These are phyloP conservation scores for Alternaria viburni DNA, from an alignment of 2,329 filamentous ascomycete genomes.

Conservation along the genomic window DNA sequence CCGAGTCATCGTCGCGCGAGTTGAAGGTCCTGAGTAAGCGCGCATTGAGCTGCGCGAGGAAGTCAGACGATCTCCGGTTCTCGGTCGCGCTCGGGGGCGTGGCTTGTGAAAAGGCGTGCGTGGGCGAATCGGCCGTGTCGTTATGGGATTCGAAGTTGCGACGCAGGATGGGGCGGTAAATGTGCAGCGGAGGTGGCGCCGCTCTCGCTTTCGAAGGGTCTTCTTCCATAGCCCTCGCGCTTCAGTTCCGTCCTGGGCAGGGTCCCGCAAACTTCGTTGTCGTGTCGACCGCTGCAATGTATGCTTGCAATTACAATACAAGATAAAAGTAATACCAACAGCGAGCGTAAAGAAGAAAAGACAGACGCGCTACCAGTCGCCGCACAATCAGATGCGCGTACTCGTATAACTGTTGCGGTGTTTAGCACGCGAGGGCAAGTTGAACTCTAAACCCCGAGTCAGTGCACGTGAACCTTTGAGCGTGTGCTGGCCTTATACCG, in stretches of 20 bases:
- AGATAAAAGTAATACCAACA: constrained; percentile 2
- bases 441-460: constrained; percentile 21
- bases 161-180: constrained; percentile 49
- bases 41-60: constrained; percentile 47
- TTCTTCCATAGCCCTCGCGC: constrained; percentile 32
- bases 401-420: constrained; percentile 26
- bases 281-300: neutral
- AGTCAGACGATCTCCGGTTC: constrained; percentile 37
- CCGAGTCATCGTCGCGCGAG: constrained; percentile 29
- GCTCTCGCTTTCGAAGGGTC: constrained; percentile 33
- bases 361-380: constrained; percentile 8
- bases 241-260: constrained; percentile 14
- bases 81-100: constrained; percentile 29
- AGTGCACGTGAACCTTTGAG: constrained; percentile 32
- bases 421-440: constrained; percentile 29
- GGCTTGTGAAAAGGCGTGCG: constrained; percentile 27
- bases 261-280: constrained; percentile 7
- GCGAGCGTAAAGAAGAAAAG: constrained; percentile 15
- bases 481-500: constrained; percentile 22
- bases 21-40: constrained; percentile 41
- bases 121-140: constrained; percentile 36
- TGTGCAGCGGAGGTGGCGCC: constrained; percentile 35
- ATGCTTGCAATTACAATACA: constrained; percentile 11
- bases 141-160: constrained; percentile 38
- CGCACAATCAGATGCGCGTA: constrained; percentile 12